phyloP scores from a whole-genome alignment of 805 yeast genomes.

The Candida incommunis region DNA sequence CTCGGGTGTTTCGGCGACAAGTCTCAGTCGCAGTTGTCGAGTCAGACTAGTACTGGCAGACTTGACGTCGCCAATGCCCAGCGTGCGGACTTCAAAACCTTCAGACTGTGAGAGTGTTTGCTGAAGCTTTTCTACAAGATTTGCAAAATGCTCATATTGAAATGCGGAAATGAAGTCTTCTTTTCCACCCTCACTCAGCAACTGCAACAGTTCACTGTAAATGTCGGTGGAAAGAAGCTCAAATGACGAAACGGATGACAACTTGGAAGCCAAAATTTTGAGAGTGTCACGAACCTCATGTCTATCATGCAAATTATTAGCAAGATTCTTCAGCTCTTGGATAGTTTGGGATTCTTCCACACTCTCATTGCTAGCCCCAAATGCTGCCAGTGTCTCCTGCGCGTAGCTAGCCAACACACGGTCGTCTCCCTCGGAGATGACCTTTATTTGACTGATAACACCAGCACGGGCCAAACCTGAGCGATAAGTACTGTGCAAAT shows the following conservation, averaged over 20 bases:
- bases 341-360: background rate
- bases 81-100: slow-evolving; percentile 25
- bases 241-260: slow-evolving; percentile 43
- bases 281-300: background rate
- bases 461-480: slow-evolving; percentile 58
- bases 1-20: slow-evolving; percentile 26
- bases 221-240: slow-evolving; percentile 63
- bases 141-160: background rate
- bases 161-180: background rate
- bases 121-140: background rate
- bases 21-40: slow-evolving; percentile 49
- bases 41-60: slow-evolving; percentile 33
- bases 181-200: slow-evolving; percentile 3
- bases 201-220: slow-evolving; percentile 27
- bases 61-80: slow-evolving; percentile 6
- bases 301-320: background rate
- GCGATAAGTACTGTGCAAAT: slow-evolving; percentile 31
- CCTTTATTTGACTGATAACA: slow-evolving; percentile 35
- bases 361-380: background rate
- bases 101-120: slow-evolving; percentile 7
- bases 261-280: background rate
- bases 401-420: background rate
- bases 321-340: background rate
- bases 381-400: background rate
- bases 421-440: background rate